Base-by-base conservation (phyloP, 805 yeast species). In the Wickerhamomyces bisporus region DNA sequence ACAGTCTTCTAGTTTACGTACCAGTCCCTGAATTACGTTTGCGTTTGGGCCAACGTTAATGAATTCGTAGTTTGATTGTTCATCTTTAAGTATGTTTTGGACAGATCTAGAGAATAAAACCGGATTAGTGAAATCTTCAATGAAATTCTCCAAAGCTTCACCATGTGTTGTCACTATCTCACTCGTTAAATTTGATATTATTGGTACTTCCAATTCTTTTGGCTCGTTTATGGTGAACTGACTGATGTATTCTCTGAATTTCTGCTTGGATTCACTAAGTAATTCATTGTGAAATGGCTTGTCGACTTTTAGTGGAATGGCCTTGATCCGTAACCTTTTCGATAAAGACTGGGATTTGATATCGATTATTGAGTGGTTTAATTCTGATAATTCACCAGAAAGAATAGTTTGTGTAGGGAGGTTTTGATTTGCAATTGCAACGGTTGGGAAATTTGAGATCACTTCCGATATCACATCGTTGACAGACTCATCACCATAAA, bases 281-380 rank as follows among this genome's bases (percentile, higher is more conserved):
- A 65, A 42, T 10, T 59, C 52, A 40, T 55, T 64, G 47, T 72
- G 78, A 50, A 72, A 72, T 13, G 78, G 77, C 2, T 71, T 55
- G 8, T 50, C 40, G 4, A 67, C 72, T 2, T 68, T 64, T 26
- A 72, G 45, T 29, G 44, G 44, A 1, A 57, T 53, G 4, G 57
- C 42, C 42, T 58, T 58, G 11, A 62, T 46, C 5, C 56, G 51
- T 12, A 38, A 26, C 41, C 45, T 38, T 43, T 48, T 30, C 10
- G 25, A 10, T 21, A 21, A 10, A 6, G 16, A 9, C 16, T 6
- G 9, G 11, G 10, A 4, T 31, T 35, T 45, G 55, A 36, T 36
- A 45, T 24, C 30, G 32, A 25, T 36, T 43, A 8, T 44, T 48
- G 39, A 28, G 38, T 18, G 36, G 19, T 1, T 25, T 35, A 26